Evolutionary conservation across 2,329 filamentous ascomycete species (phyloP), one percentile per base, ranked within the genome.

Genomic region (Coniochaeta ligniaria): DNA sequence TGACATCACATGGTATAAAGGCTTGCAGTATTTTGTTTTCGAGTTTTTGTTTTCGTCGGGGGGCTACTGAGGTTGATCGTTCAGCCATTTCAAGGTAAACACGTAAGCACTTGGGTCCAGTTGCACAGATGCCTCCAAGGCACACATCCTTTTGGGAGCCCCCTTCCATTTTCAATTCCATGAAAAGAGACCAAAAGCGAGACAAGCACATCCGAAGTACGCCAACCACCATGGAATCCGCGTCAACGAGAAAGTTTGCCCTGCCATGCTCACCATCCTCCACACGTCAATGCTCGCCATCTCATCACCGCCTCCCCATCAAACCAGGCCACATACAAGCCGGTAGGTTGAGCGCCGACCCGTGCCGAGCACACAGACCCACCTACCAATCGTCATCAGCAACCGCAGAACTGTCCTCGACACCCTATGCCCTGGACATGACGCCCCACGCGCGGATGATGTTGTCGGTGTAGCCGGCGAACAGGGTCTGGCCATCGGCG

Each of bases 381-480:
- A 24, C 26, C 54, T 57, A 60, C 59, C 59, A 60, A 55, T 62
- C 62, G 59, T 59, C 57, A 56, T 59, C 56, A 62, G n/a, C 33
- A 50, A 50, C 59, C 28, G 41, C 35, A 36, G 12, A n/a, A 9
- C 16, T 35, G n/a, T 24, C 54, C 28, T 36, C 54, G 54, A 17
- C 31, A 36, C 63, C 71, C 78, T 91, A 93, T 81, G 89, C 91
- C 80, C 92, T 87, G 79, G 91, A 95, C 92, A 96, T 96, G 76
- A 96, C 92, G 82, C 92, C 92, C 92, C 92, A 96, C 72, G 91
- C 92, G 74, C 93, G 91, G 83, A 96, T 96, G 83, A 96, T 90
- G 88, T 97, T 98, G 84, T 99, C 95, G 73, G 95, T 99, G 88
- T 99, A 99, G 81, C 95, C 95, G 78, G 95, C 93, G 81, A 99